Conservation (phyloP, 2,329 filamentous ascomycete genomes). For the Ilyonectria sp. region DNA sequence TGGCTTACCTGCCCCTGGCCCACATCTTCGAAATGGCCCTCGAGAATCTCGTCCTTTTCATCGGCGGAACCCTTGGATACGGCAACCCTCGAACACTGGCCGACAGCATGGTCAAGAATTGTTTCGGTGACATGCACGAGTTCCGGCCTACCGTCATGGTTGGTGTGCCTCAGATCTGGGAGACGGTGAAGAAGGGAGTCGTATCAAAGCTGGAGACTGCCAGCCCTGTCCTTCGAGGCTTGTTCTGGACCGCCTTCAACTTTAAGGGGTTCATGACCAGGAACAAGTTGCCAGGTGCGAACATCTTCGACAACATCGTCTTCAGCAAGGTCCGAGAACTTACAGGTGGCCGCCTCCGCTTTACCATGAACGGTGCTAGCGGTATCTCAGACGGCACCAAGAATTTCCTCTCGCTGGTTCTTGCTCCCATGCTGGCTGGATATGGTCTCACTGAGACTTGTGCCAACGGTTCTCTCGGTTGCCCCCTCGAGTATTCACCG, state of each 20-base stretch:
- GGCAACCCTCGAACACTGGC: conserved; percentile 92
- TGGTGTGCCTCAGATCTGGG: conserved; percentile 97
- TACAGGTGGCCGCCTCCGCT: conserved; percentile 89
- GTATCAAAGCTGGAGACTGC: conserved; percentile 82
- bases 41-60: conserved; percentile 90
- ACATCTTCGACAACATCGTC: conserved; percentile 83
- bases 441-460: conserved; percentile 97
- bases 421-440: conserved; percentile 94
- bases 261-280: conserved; percentile 72
- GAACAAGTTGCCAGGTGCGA: conserved; percentile 75
- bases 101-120: conserved; percentile 89
- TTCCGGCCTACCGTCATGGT: conserved; percentile 91
- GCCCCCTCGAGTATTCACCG: conserved; percentile 88
- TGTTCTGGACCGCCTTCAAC: conserved; percentile 81
- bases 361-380: conserved; percentile 95
- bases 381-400: conserved; percentile 91
- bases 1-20: conserved; percentile 93
- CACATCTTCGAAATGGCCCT: conserved; percentile 98
- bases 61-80: conserved; percentile 94
- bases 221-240: conserved; percentile 77
- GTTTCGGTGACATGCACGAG: conserved; percentile 93
- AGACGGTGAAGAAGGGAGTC: conserved; percentile 96
- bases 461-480: conserved; percentile 85
- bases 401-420: conserved; percentile 90
- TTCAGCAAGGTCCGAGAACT: conserved; percentile 94